Base-by-base conservation (phyloP, 2,329 filamentous ascomycete genomes). In the Penicillium sclerotigenum region DNA sequence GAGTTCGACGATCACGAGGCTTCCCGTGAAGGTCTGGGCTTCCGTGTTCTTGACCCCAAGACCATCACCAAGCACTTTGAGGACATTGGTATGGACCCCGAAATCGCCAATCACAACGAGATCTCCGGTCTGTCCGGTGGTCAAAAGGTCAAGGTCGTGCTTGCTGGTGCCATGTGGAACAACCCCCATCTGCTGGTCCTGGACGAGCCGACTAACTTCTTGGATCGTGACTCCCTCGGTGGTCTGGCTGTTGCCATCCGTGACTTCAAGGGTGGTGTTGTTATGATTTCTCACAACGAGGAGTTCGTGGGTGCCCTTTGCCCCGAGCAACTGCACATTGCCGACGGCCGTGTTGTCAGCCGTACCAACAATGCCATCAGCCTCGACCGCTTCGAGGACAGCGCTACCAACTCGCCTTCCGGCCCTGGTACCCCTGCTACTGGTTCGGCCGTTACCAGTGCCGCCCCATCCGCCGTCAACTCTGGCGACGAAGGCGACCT, bases 271-370 rank as follows among this genome's bases (percentile, higher is more conserved):
- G 94, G 94, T 65, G 94, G 94, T 75, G 94, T 99, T 2, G 92
- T 99, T 62, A 96, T 99, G 87, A 99, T 99, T 76, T 97, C 92
- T 59, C 94, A 99, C 79, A 97, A 99, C 83, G 92, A 97, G 72
- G 94, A 99, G 75, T 99, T 99, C 69, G 92, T 99, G 49, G 92
- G 93, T 57, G 93, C 93, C 3, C 86, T 99, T 11, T 94, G 94
- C 77, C 90, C 89, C 4, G 95, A 99, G 80, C 92, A 97, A 77
- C 96, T 94, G 90, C 89, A 95, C 75, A 90, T 99, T 63, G 87
- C 85, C 53, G 90, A 93, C 67, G 94, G 94, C 2, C 87, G 88
- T 47, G 87, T 99, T 59, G 89, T 90, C 2, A 87, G 92, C 77
- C 91, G 91, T 72, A 91, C 90, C 65, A 85, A 87, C 71, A 78